Evolutionary conservation across 1,139 yeast genomes (phyloP).

Genomic region (Zhuliangozyma parablackwelliae): DNA sequence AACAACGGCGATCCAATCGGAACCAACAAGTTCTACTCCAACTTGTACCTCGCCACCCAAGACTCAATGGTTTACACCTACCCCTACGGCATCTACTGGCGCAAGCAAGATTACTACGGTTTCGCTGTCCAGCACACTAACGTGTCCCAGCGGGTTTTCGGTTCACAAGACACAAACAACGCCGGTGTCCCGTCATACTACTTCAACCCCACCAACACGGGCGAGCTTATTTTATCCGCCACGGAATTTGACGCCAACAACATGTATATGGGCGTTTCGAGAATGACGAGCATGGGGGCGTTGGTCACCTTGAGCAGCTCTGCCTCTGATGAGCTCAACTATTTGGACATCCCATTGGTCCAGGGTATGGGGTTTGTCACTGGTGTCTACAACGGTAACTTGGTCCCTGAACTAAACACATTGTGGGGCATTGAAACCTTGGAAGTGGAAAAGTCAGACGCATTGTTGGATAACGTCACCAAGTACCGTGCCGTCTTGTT

Average conservation of each 20-base stretch:
- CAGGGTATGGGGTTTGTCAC: conserved; percentile 83
- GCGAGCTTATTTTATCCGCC: conserved; percentile 55
- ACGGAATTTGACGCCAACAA: conserved; percentile 33
- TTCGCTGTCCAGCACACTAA: conserved; percentile 66
- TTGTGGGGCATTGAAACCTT: conserved; percentile 49
- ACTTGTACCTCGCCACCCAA: conserved; percentile 65
- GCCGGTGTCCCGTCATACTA: conserved; percentile 35
- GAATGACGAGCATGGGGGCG: conserved; percentile 57
- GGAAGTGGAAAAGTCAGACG: conserved; percentile 40
- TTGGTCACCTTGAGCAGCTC: conserved; percentile 41
- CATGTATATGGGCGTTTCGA: conserved; percentile 38
- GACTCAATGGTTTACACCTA: conserved; percentile 68
- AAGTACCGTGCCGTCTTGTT: conserved; percentile 56
- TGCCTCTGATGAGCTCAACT: conserved; percentile 18
- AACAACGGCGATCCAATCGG: conserved; percentile 49
- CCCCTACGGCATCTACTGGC: conserved; percentile 76
- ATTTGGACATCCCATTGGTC: conserved; percentile 40
- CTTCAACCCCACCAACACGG: conserved; percentile 51
- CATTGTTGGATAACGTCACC: conserved; percentile 37
- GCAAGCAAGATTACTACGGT: conserved; percentile 42
- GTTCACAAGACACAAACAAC: conserved; percentile 36
- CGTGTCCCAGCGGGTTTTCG: conserved; percentile 59
- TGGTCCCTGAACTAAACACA: conserved; percentile 50
- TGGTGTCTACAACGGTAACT: conserved; percentile 55
- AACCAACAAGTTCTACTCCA: conserved; percentile 84